Evolutionary conservation across 163 green algal genomes (phyloP).

Genomic region (Scenedesmus sp.): DNA sequence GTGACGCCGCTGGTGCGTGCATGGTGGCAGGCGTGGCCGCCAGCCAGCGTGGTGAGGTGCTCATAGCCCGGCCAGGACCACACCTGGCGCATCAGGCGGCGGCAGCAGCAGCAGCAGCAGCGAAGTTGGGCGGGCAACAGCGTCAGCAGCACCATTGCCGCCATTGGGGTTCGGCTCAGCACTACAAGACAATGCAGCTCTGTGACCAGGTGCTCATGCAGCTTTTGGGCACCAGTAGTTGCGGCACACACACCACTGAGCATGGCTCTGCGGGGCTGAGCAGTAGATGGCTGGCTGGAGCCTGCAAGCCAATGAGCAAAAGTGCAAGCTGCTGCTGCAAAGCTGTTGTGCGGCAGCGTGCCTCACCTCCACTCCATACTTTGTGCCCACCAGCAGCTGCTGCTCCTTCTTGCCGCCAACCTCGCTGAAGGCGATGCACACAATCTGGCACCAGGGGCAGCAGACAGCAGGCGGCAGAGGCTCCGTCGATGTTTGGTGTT

Average conservation of each 20-base stretch:
- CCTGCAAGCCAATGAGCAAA: background rate
- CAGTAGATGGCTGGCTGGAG: background rate
- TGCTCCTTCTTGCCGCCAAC: slow-evolving; percentile 1
- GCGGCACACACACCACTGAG: no score
- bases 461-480: background rate
- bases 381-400: slow-evolving; percentile 18
- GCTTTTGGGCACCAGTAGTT: no score
- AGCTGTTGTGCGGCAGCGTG: background rate
- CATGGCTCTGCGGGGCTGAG: background rate
- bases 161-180: no score
- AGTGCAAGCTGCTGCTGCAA: background rate
- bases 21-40: slow-evolving; percentile 21
- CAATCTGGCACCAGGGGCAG: background rate
- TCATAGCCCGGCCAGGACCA: slow-evolving; percentile 25
- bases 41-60: slow-evolving; percentile 9
- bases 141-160: no score
- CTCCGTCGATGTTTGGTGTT: no score
- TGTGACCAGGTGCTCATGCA: no score
- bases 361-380: slow-evolving; percentile 36
- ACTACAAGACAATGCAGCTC: no score
- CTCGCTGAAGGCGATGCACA: slow-evolving; percentile 18
- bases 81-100: slow-evolving; percentile 3
- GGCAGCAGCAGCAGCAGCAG: background rate
- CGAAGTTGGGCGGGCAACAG: no score
- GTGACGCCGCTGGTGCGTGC: slow-evolving; percentile 27